Base-by-base conservation (phyloP, 257 asterid species). In the Cruciata laevipes region DNA sequence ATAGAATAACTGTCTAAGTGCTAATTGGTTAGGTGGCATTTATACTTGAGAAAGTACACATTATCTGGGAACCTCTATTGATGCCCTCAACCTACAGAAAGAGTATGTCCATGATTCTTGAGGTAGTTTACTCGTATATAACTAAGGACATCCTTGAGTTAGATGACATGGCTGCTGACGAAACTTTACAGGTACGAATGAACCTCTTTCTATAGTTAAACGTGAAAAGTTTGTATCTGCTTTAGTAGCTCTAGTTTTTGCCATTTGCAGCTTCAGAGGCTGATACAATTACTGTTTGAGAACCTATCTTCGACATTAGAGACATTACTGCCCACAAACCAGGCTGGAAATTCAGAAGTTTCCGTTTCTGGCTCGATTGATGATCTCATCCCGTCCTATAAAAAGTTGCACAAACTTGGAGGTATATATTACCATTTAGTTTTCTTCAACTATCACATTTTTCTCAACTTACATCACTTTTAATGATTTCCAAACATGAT, bases 161-260 rank as follows among this genome's bases (percentile, higher is more conserved):
- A 72, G 96, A 90, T 80, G 99, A 94, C 74, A 85, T 94, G 95
- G 99, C 96, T 0, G 96, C 96, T 24, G 97, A 90, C 67, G 99
- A 94, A 84, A 94, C 99, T 67, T 79, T 90, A 81, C 99, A 90
- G 96, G 99, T 88, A 66, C 61, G 4, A 20, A 42, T 57, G 51
- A 31, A 20, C 6, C n/a, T 18, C 51, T 42, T 27, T 68, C 60
- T 2, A 18, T 57, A 47, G 25, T 58, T 69, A n/a, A 67, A 21
- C 51, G 32, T n/a, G 49, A 66, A 52, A 23, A 7, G 49, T 11
- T 47, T 33, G 51, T 4, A 24, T 67, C 55, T 68, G 33, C 70
- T 60, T 78, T 78, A 78, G 71, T 53, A 38, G 59, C 25, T 14
- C 47, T 38, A 25, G 14, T 69, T 61, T 63, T 75, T 69, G 21